Conservation (phyloP, 2,329 filamentous ascomycete species). For the Colletotrichum sp. region DNA sequence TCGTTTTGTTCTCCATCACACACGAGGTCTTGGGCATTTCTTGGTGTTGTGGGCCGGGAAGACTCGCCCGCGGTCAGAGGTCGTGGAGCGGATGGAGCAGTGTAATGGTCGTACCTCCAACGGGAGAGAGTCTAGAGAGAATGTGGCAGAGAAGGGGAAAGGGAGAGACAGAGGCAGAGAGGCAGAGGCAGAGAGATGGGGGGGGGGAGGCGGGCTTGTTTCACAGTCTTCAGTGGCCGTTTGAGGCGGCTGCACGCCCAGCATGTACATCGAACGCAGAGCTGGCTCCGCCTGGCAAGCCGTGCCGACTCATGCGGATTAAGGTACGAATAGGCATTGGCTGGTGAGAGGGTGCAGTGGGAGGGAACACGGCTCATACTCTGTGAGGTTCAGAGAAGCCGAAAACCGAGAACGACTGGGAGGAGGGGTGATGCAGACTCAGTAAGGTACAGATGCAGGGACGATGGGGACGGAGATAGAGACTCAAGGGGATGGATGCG, state of each 20-base stretch:
- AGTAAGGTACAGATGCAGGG: not conserved
- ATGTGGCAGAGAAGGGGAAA: not conserved
- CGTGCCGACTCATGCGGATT: slow-evolving; percentile 1
- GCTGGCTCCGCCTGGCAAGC: not conserved
- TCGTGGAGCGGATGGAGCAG: not conserved
- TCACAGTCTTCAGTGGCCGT: slow-evolving; percentile 14
- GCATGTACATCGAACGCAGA: not conserved
- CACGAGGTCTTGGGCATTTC: not conserved
- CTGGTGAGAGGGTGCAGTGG: not conserved
- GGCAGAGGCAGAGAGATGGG: not conserved
- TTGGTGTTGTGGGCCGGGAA: slow-evolving; percentile 15
- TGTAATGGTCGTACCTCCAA: not conserved
- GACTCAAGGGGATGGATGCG: not conserved
- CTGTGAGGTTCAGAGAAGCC: not conserved
- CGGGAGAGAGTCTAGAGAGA: not conserved
- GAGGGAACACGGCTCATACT: not conserved
- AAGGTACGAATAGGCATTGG: not conserved
- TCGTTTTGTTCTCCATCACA: not conserved
- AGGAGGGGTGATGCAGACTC: not conserved
- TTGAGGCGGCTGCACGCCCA: slow-evolving; percentile 20
- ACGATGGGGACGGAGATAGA: not conserved
- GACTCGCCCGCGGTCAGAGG: not conserved
- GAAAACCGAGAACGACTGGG: not conserved
- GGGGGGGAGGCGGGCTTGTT: not conserved
- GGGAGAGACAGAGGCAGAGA: not conserved